Percentiles rank a stretch among this genome's conserved stretches.
Conservation (phyloP, 1,139 yeast species). For the Chernovozyma aurita region DNA sequence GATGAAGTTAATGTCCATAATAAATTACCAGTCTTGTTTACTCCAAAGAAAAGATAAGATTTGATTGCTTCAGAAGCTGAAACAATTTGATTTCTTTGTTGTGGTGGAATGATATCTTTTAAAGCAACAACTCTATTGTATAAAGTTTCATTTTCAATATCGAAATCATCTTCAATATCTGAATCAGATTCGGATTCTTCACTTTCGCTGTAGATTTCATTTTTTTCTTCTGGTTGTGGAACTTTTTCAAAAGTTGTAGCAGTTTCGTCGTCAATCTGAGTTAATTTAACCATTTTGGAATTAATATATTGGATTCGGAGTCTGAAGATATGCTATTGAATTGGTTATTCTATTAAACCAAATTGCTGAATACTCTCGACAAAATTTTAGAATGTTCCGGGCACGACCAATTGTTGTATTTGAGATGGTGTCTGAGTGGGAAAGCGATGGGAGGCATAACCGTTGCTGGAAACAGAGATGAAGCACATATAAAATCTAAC, state of each 20-base stretch:
- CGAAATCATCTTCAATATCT: constrained; percentile 69
- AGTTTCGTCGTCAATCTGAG: constrained; percentile 61
- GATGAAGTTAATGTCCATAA: constrained; percentile 87
- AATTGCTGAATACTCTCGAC: background rate
- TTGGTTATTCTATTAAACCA: background rate
- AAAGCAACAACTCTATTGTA: constrained; percentile 86
- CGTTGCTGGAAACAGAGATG: too few relatives aligned
- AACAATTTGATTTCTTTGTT: constrained; percentile 57
- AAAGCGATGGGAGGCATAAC: too few relatives aligned
- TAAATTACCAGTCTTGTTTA: constrained; percentile 63
- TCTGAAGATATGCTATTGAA: background rate
- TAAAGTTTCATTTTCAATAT: constrained; percentile 75
- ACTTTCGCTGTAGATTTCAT: constrained; percentile 25
- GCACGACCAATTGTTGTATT: constrained; percentile 1
- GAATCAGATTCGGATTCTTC: constrained; percentile 48
- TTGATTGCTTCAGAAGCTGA: constrained; percentile 31
- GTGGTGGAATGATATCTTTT: constrained; percentile 88
- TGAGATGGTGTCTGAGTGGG: too few relatives aligned
- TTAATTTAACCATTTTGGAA: constrained; percentile 62
- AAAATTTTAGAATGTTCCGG: background rate
- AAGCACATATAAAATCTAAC: too few relatives aligned
- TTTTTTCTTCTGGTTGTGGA: constrained; percentile 16
- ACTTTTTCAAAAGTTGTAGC: constrained; percentile 33
- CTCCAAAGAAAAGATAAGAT: constrained; percentile 39
- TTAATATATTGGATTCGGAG: background rate